phyloP scores from a whole-genome alignment of 805 yeast species.

The Saccharomycodes ludwigii region DNA sequence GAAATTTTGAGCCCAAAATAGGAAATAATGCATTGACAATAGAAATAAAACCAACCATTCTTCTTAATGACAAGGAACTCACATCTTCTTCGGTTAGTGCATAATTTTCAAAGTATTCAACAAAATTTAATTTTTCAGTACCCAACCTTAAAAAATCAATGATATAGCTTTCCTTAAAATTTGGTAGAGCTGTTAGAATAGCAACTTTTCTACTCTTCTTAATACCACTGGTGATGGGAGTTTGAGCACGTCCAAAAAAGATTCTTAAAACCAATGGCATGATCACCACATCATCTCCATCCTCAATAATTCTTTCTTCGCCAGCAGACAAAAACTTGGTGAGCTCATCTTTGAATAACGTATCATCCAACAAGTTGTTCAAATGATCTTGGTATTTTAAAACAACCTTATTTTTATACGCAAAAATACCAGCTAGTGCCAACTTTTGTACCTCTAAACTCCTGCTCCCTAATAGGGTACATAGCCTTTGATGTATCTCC shows the following conservation, averaged over 20 bases:
- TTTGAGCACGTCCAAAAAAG: constrained; percentile 77
- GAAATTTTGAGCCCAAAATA: constrained; percentile 45
- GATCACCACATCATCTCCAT: constrained; percentile 42
- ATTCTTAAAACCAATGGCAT: constrained; percentile 69
- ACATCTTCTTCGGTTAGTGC: constrained; percentile 15
- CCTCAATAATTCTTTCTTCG: constrained; percentile 42
- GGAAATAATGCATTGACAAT: constrained; percentile 17
- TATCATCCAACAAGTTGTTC: constrained; percentile 66
- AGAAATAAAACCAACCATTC: constrained; percentile 53
- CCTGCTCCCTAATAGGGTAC: constrained; percentile 49
- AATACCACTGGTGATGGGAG: constrained; percentile 51
- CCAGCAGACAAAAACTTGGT: constrained; percentile 42
- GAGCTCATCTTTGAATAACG: constrained; percentile 76
- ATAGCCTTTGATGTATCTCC: constrained; percentile 39
- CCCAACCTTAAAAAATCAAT: constrained; percentile 51
- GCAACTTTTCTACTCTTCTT: constrained; percentile 65
- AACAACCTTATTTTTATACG: constrained; percentile 45
- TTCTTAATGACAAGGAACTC: constrained; percentile 29
- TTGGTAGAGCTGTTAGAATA: constrained; percentile 51
- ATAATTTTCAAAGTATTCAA: constrained; percentile 22
- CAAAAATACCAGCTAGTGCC: constrained; percentile 58
- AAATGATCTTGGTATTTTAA: constrained; percentile 64
- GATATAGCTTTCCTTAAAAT: constrained; percentile 39
- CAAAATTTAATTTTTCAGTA: constrained; percentile 36
- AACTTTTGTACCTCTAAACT: constrained; percentile 51